Evolutionary conservation across 805 yeast species (phyloP).

Genomic region (Cyberlindnera nakhonratchasimensis): DNA sequence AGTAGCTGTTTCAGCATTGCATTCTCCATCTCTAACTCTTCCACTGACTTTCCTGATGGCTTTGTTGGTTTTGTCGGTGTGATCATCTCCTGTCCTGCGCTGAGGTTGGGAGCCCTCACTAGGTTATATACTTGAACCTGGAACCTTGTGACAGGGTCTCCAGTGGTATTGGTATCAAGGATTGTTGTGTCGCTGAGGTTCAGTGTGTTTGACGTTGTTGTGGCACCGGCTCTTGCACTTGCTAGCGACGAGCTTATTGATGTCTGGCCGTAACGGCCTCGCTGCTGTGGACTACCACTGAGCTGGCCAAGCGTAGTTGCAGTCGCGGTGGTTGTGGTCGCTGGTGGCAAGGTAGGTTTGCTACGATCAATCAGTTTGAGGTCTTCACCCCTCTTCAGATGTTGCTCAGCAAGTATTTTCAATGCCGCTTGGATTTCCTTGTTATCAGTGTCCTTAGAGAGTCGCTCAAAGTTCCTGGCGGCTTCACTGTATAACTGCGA

Average conservation of each 20-base stretch:
- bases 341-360: constrained; percentile 4
- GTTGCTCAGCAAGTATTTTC: constrained; percentile 29
- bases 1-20: constrained; percentile 25
- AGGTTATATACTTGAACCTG: constrained; percentile 23
- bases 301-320: background rate
- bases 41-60: constrained; percentile 26
- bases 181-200: constrained; percentile 10
- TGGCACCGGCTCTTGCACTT: constrained; percentile 1
- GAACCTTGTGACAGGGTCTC: constrained; percentile 24
- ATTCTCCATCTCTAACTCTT: constrained; percentile 31
- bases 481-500: constrained; percentile 38
- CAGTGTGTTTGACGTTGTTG: background rate
- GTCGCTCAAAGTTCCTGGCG: constrained; percentile 31
- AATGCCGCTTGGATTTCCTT: constrained; percentile 31
- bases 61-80: constrained; percentile 3
- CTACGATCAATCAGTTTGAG: constrained; percentile 10
- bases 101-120: constrained; percentile 20
- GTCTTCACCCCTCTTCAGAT: constrained; percentile 31
- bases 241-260: constrained; percentile 4
- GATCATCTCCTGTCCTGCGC: background rate
- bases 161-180: constrained; percentile 2
- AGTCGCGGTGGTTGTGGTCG: background rate
- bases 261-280: constrained; percentile 2
- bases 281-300: background rate
- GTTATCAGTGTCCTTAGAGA: constrained; percentile 23